Percentiles rank a stretch among this genome's conserved stretches.
These are phyloP conservation scores for Melampsora medusae DNA, from an alignment of 1,284 basidiomycete species.

Conservation along the genomic window DNA sequence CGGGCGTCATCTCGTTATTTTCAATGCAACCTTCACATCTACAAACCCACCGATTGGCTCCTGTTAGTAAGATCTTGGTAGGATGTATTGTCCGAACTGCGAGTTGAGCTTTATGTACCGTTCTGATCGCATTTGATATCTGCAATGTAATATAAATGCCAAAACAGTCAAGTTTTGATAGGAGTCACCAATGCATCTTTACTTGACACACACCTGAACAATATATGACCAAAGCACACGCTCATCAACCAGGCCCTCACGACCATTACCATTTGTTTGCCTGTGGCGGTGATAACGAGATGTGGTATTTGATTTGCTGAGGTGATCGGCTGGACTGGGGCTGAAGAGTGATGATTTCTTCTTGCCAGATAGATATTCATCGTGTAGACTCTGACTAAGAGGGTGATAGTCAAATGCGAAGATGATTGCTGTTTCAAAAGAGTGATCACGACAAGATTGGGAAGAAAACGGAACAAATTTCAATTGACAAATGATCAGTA, in stretches of 20 bases:
- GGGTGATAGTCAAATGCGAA: constrained; percentile 91
- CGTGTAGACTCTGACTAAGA: constrained; percentile 76
- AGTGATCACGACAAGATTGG: neutral
- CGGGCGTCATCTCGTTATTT: neutral
- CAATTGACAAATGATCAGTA: neutral
- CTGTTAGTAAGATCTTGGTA: constrained; percentile 82
- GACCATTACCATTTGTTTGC: constrained; percentile 47
- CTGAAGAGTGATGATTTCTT: constrained; percentile 52
- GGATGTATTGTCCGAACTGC: constrained; percentile 81
- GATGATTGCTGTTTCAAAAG: constrained; percentile 69
- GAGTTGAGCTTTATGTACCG: constrained; percentile 75
- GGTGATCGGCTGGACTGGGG: constrained; percentile 45
- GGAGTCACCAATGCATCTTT: neutral
- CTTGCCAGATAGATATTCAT: constrained; percentile 61
- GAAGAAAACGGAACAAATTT: neutral
- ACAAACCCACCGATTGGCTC: constrained; percentile 71
- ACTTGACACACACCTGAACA: constrained; percentile 61
- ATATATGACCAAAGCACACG: constrained; percentile 91
- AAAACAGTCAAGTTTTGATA: neutral
- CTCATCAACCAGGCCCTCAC: constrained; percentile 65
- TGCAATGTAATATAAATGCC: neutral
- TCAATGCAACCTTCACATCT: neutral
- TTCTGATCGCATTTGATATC: constrained; percentile 79
- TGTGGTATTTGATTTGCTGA: constrained; percentile 20
- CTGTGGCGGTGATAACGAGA: constrained; percentile 36